These are phyloP conservation scores for Hansenula anomala DNA, from an alignment of 1,139 yeast genomes.

Conservation along the genomic window DNA sequence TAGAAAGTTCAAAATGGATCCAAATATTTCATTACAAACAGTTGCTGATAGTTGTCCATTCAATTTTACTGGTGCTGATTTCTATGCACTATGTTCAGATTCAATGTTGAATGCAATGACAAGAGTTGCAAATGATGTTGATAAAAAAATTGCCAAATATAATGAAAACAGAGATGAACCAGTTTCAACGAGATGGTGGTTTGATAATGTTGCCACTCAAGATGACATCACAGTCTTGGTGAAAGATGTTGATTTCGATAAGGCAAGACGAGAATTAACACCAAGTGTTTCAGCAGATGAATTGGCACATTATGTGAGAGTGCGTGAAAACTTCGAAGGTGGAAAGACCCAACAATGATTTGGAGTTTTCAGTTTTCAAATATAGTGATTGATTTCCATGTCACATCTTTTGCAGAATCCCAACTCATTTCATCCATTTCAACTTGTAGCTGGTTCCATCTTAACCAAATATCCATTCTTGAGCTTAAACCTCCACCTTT, in stretches of 20 bases:
- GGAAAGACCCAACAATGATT: constrained; percentile 8
- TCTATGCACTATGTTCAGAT: constrained; percentile 91
- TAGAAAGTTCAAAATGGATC: constrained; percentile 66
- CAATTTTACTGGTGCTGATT: constrained; percentile 95
- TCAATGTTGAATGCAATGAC: constrained; percentile 96
- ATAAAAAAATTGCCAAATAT: constrained; percentile 50
- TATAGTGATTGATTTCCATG: constrained; percentile 13
- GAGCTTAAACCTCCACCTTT: constrained; percentile 26
- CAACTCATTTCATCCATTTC: constrained; percentile 24
- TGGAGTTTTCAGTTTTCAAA: background rate
- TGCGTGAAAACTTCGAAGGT: constrained; percentile 72
- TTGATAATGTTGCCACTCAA: constrained; percentile 70
- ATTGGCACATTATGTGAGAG: constrained; percentile 69
- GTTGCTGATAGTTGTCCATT: constrained; percentile 76
- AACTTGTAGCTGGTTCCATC: constrained; percentile 24
- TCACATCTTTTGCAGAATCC: constrained; percentile 20
- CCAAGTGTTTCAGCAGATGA: constrained; percentile 92
- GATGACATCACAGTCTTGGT: constrained; percentile 71
- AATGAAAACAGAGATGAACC: constrained; percentile 37
- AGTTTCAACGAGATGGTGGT: constrained; percentile 82
- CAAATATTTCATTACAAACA: constrained; percentile 52
- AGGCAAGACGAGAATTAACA: constrained; percentile 64
- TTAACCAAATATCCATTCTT: constrained; percentile 25
- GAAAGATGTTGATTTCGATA: constrained; percentile 63
- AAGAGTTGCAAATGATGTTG: constrained; percentile 75